Percentiles rank a stretch among this genome's conserved stretches.
Evolutionary conservation across 1,284 basidiomycete species (phyloP).

Genomic region (Agaricales sp.): DNA sequence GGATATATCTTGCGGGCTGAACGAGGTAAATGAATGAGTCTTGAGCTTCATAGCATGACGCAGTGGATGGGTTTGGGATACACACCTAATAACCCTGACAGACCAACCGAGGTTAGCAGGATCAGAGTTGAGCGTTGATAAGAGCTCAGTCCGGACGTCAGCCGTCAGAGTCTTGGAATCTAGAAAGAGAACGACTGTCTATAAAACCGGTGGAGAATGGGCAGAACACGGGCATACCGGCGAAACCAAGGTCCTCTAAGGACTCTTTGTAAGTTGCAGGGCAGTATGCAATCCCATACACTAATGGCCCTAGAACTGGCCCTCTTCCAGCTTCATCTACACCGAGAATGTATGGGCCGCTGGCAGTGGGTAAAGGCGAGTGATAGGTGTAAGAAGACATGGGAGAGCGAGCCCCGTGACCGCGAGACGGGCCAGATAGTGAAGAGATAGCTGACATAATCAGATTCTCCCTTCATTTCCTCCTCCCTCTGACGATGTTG

Average conservation of each 20-base stretch:
- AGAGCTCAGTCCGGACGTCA: conserved; percentile 53
- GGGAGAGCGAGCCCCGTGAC: not conserved
- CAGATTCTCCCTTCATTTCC: not conserved
- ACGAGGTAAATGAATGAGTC: conserved; percentile 11
- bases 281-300: conserved; percentile 94
- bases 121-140: conserved; percentile 55
- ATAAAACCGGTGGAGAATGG: not conserved
- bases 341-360: conserved; percentile 79
- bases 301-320: conserved; percentile 88
- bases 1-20: conserved; percentile 85
- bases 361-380: conserved; percentile 54
- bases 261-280: conserved; percentile 68
- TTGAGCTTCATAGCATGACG: not conserved
- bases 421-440: not conserved
- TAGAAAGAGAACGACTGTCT: conserved; percentile 17
- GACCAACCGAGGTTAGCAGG: conserved; percentile 72
- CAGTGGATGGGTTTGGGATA: conserved; percentile 1
- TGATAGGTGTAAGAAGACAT: conserved; percentile 72
- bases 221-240: conserved; percentile 37
- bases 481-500: not conserved
- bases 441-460: not conserved
- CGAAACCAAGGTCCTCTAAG: conserved; percentile 81
- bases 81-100: conserved; percentile 67
- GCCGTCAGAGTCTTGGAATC: conserved; percentile 90
- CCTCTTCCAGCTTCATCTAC: conserved; percentile 97